A percentile compares a stretch with the other conserved stretches of the same genome.
These are phyloP conservation scores for Abrus pulchellus DNA, from an alignment of 306 rosid genomes.

Conservation along the genomic window DNA sequence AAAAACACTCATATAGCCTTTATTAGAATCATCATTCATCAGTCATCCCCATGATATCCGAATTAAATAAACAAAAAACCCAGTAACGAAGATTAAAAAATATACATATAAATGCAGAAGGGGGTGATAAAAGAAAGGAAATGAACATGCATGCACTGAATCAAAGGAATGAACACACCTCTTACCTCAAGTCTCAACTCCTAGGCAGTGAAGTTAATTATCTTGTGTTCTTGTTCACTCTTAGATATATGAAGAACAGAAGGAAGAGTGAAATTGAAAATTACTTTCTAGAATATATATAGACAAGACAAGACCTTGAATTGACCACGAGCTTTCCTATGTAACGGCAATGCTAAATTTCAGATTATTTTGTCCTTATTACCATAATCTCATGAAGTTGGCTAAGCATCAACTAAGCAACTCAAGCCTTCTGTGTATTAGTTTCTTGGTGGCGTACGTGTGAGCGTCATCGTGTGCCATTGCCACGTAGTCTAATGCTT, in stretches of 20 bases:
- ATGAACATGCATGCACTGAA: not conserved
- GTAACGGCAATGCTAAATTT: not conserved
- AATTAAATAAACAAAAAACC: not conserved
- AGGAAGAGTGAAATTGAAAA: not conserved
- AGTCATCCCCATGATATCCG: not conserved
- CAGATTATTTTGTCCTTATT: not conserved
- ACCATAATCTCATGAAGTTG: not conserved
- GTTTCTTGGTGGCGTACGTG: too few species aligned
- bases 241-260: not conserved
- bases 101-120: not conserved
- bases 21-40: too few species aligned
- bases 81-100: not conserved
- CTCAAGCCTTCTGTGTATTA: too few species aligned
- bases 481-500: too few species aligned
- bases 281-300: not conserved
- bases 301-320: not conserved
- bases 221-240: not conserved
- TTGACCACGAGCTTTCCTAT: not conserved
- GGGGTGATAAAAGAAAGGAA: not conserved
- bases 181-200: not conserved
- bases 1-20: too few species aligned
- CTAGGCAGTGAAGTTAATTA: not conserved
- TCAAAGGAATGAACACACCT: conserved; percentile 2
- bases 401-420: not conserved
- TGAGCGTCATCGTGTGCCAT: too few species aligned